Conservation (phyloP, 2,329 filamentous ascomycete species). For the Bipolaris bicolor region DNA sequence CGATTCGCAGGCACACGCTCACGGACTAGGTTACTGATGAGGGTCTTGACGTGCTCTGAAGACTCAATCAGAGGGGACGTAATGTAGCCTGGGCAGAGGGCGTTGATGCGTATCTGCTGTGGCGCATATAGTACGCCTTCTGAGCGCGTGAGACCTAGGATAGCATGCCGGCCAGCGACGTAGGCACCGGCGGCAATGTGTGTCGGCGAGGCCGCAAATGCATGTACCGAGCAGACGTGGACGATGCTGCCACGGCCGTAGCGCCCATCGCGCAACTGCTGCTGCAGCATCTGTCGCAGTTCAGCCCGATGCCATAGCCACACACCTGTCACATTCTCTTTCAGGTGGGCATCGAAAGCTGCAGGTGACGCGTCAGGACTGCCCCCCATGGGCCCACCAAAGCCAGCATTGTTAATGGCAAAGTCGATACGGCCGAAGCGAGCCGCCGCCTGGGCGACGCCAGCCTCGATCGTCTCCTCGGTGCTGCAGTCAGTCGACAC, state of each 20-base stretch:
- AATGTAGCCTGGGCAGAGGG: slow-evolving; percentile 59
- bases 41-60: slow-evolving; percentile 14
- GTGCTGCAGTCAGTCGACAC: slow-evolving; percentile 10
- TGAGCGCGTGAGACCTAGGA: slow-evolving; percentile 58
- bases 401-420: slow-evolving; percentile 60
- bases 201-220: slow-evolving; percentile 47
- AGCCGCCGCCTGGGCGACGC: slow-evolving; percentile 30
- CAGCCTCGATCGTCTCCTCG: slow-evolving; percentile 45
- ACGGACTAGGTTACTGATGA: slow-evolving; percentile 12
- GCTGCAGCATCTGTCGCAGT: slow-evolving; percentile 55
- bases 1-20: slow-evolving; percentile 15
- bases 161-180: slow-evolving; percentile 57
- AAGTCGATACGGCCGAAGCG: slow-evolving; percentile 59
- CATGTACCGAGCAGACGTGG: slow-evolving; percentile 59
- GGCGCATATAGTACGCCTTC: slow-evolving; percentile 59
- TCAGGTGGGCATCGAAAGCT: slow-evolving; percentile 57
- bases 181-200: slow-evolving; percentile 51
- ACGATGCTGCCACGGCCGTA: slow-evolving; percentile 56
- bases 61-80: slow-evolving; percentile 44
- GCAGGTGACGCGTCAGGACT: slow-evolving; percentile 54
- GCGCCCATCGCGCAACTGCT: slow-evolving; percentile 42
- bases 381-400: slow-evolving; percentile 47
- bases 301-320: slow-evolving; percentile 62
- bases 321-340: slow-evolving; percentile 60
- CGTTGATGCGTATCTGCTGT: slow-evolving; percentile 61